These are phyloP conservation scores for Plectosphaerella plurivora DNA, from an alignment of 2,329 filamentous ascomycete genomes.

Conservation along the genomic window DNA sequence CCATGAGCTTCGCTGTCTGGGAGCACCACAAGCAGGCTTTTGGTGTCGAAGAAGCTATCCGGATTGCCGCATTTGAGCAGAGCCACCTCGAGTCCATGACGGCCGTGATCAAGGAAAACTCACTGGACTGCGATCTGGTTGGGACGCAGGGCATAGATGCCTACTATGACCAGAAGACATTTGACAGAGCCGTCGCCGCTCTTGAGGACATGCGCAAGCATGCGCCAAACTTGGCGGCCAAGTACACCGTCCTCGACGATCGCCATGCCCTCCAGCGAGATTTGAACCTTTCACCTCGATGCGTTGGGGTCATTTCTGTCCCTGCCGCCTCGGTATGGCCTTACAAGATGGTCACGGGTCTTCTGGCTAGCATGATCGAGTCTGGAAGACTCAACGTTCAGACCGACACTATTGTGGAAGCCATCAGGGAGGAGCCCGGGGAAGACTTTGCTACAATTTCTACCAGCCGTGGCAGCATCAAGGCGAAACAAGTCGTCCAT, in stretches of 20 bases:
- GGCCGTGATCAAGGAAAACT: not conserved
- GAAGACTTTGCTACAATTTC: conserved; percentile 9
- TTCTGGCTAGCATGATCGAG: not conserved
- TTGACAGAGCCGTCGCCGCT: conserved; percentile 10
- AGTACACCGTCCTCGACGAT: conserved; percentile 8
- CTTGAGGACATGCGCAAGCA: conserved; percentile 12
- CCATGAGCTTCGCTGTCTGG: conserved; percentile 9
- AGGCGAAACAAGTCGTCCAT: conserved; percentile 14
- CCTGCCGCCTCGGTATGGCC: conserved; percentile 16
- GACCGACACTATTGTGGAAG: conserved; percentile 13
- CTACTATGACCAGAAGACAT: conserved; percentile 10
- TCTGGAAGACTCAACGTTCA: conserved; percentile 13
- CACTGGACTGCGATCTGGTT: conserved; percentile 9
- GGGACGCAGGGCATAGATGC: conserved; percentile 6
- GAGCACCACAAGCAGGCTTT: conserved; percentile 8
- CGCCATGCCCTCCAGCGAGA: conserved; percentile 1
- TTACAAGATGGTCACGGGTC: conserved; percentile 15
- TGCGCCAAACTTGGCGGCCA: conserved; percentile 7
- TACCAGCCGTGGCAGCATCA: conserved; percentile 15
- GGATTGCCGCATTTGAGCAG: conserved; percentile 7
- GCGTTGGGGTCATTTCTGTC: conserved; percentile 10
- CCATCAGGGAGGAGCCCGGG: conserved; percentile 3
- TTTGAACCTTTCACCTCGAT: conserved; percentile 7
- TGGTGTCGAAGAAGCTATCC: conserved; percentile 7
- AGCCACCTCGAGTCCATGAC: conserved; percentile 7